A percentile compares a stretch with the other conserved stretches of the same genome.
These are phyloP conservation scores for Millerozyma miso DNA, from an alignment of 805 yeast species.

Conservation along the genomic window DNA sequence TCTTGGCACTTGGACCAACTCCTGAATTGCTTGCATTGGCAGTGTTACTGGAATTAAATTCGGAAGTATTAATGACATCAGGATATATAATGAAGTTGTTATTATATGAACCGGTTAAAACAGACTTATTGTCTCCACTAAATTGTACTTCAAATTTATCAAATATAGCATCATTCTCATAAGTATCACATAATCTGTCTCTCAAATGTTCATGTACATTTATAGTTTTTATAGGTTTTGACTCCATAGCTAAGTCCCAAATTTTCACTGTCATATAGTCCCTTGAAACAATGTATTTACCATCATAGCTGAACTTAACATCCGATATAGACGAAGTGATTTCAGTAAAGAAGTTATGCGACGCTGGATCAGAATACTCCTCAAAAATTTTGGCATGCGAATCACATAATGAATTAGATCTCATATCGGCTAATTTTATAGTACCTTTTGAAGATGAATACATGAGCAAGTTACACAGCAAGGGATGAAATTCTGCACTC, in stretches of 20 bases:
- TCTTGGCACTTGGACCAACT: conserved; percentile 2
- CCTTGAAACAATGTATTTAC: conserved; percentile 91
- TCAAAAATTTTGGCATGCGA: conserved; percentile 82
- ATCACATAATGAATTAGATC: conserved; percentile 92
- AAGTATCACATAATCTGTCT: conserved; percentile 91
- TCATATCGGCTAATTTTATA: conserved; percentile 93
- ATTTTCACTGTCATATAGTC: conserved; percentile 96
- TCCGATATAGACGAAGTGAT: conserved; percentile 93
- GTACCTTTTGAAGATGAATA: conserved; percentile 95
- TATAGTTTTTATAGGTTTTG: conserved; percentile 88
- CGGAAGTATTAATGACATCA: conserved; percentile 49
- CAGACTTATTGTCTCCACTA: conserved; percentile 84
- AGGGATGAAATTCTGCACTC: conserved; percentile 93
- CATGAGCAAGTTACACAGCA: conserved; percentile 88
- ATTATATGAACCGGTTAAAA: conserved; percentile 96
- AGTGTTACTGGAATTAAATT: conserved; percentile 1
- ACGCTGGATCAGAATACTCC: conserved; percentile 87
- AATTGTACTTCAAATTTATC: conserved; percentile 97
- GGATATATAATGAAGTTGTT: conserved; percentile 97
- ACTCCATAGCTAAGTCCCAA: conserved; percentile 98
- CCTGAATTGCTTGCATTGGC: background rate
- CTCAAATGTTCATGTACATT: conserved; percentile 94
- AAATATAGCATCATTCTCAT: conserved; percentile 96
- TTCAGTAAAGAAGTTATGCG: conserved; percentile 95
- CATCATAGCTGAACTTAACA: conserved; percentile 87